Conservation (phyloP, 2,329 filamentous ascomycete genomes). For the Talaromyces sp. region DNA sequence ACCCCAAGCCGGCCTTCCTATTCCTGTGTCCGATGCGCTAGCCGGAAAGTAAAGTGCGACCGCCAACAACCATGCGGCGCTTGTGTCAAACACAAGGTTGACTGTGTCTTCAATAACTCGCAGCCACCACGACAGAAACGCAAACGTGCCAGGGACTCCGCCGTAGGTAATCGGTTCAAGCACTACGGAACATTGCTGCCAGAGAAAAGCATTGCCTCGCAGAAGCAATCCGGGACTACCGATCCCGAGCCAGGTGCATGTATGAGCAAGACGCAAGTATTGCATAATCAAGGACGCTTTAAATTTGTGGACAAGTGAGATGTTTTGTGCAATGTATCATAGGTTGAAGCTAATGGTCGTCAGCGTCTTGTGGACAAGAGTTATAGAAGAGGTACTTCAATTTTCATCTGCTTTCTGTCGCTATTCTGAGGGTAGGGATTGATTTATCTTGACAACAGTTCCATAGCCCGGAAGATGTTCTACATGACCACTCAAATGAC, state of each 20-base stretch:
- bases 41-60: not conserved
- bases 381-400: not conserved
- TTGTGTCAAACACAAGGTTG: not conserved
- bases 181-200: not conserved
- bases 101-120: not conserved
- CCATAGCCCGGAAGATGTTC: not conserved
- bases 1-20: not conserved
- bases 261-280: not conserved
- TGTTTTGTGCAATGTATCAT: not conserved
- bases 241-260: not conserved
- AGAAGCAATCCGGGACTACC: not conserved
- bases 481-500: slow-evolving; percentile 1
- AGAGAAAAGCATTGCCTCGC: not conserved
- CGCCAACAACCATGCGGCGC: not conserved
- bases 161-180: not conserved
- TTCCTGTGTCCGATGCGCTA: not conserved
- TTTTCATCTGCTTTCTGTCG: not conserved
- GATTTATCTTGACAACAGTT: slow-evolving; percentile 1
- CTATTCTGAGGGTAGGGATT: not conserved
- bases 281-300: not conserved
- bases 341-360: not conserved
- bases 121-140: not conserved
- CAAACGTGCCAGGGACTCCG: not conserved
- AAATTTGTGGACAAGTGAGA: not conserved
- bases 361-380: not conserved